Conservation (phyloP, 257 asterid genomes). For the Anisodus acutangulus region DNA sequence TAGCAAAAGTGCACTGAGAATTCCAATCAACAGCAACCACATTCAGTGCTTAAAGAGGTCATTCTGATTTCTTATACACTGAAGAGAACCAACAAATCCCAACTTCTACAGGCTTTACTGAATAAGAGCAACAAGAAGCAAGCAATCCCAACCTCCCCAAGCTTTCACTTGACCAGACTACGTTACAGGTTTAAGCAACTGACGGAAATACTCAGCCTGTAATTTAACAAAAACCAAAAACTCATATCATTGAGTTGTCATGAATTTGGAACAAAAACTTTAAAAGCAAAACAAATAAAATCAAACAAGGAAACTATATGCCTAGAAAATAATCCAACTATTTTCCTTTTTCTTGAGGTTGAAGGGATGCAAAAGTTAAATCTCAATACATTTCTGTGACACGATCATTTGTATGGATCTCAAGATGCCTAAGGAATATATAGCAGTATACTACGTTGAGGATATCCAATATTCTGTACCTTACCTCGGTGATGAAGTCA, state of each 20-base stretch:
- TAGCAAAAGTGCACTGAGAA: conserved; percentile 30
- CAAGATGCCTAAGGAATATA: not conserved
- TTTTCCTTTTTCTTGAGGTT: not conserved
- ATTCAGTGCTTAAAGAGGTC: conserved; percentile 29
- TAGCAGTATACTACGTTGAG: no score
- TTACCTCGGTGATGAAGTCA: not conserved
- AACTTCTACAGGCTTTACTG: conserved; percentile 22
- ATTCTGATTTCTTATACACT: conserved; percentile 26
- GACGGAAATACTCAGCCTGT: conserved; percentile 95
- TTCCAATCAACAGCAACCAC: conserved; percentile 14
- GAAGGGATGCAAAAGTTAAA: not conserved
- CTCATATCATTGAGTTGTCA: not conserved
- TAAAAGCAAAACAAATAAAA: not conserved
- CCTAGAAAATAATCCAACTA: not conserved
- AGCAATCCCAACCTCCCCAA: conserved; percentile 30
- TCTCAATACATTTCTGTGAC: not conserved
- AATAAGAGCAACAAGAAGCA: conserved; percentile 35
- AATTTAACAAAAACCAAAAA: not conserved
- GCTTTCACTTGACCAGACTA: conserved; percentile 47
- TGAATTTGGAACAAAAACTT: not conserved
- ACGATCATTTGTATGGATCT: not conserved
- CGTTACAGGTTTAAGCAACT: conserved; percentile 94
- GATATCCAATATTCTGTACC: not conserved
- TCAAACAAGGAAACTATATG: not conserved
- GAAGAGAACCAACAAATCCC: conserved; percentile 28